phyloP scores from a whole-genome alignment of 495 filamentous ascomycete genomes.

The Neurospora tetrasperma region DNA sequence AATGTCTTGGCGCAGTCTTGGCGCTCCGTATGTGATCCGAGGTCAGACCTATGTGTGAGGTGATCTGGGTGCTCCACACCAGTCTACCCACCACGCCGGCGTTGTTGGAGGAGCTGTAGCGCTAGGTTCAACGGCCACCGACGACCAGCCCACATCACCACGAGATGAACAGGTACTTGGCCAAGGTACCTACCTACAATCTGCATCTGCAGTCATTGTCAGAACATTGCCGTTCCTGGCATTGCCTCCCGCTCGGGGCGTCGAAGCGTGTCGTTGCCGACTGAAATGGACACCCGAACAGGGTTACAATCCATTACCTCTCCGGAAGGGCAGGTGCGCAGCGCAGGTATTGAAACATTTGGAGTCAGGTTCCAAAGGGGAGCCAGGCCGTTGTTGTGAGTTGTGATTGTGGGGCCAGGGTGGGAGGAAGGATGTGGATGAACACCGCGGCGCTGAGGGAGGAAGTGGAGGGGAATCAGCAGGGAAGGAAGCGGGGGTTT shows the following conservation, averaged over 20 bases:
- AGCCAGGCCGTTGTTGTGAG: not conserved
- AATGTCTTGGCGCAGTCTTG: no score
- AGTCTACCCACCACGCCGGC: not conserved
- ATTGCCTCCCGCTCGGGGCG: not conserved
- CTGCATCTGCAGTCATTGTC: not conserved
- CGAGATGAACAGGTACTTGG: not conserved
- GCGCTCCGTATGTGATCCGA: no score
- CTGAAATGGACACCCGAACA: not conserved
- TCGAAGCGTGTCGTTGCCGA: not conserved
- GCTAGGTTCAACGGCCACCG: not conserved
- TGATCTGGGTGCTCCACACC: not conserved
- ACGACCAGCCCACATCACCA: not conserved
- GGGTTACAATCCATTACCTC: not conserved
- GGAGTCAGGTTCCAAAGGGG: not conserved
- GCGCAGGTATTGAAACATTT: not conserved
- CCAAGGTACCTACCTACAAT: not conserved
- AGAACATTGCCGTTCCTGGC: not conserved
- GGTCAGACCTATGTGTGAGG: no score
- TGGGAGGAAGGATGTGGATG: not conserved
- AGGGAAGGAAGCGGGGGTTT: not conserved
- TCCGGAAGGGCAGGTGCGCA: not conserved
- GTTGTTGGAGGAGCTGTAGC: not conserved
- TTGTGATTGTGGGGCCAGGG: not conserved
- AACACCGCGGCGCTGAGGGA: not conserved
- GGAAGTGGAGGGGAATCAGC: not conserved